These are phyloP conservation scores for Grigorovia jiainica DNA, from an alignment of 805 yeast genomes.

Conservation along the genomic window DNA sequence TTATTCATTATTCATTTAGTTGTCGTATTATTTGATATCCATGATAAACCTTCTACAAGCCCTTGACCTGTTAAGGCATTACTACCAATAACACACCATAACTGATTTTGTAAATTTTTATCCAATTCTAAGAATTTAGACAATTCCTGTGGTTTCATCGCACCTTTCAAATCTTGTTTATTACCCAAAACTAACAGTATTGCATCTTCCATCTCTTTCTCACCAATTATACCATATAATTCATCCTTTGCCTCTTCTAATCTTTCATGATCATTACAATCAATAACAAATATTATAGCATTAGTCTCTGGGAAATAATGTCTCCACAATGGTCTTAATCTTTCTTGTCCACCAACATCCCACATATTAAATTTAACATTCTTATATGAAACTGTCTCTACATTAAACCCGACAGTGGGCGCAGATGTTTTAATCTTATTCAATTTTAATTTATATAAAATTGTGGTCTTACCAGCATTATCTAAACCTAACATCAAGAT, in stretches of 20 bases:
- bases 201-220: slow-evolving; percentile 75
- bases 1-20: too few relatives aligned
- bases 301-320: slow-evolving; percentile 91
- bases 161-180: slow-evolving; percentile 68
- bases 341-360: slow-evolving; percentile 96
- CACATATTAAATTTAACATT: slow-evolving; percentile 80
- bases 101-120: slow-evolving; percentile 51
- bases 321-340: slow-evolving; percentile 89
- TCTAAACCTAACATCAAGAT: slow-evolving; percentile 88
- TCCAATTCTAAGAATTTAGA: slow-evolving; percentile 60
- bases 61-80: slow-evolving; percentile 89
- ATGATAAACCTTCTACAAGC: slow-evolving; percentile 73
- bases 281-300: slow-evolving; percentile 85
- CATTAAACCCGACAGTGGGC: slow-evolving; percentile 92
- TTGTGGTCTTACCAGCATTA: slow-evolving; percentile 88
- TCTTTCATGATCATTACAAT: slow-evolving; percentile 63
- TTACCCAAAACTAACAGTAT: slow-evolving; percentile 79
- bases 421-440: slow-evolving; percentile 72
- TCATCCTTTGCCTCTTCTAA: slow-evolving; percentile 72
- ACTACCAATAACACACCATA: slow-evolving; percentile 89
- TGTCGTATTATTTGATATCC: slow-evolving; percentile 72
- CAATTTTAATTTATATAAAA: slow-evolving; percentile 70
- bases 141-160: slow-evolving; percentile 70
- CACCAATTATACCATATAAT: slow-evolving; percentile 66
- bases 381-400: slow-evolving; percentile 74